Evolutionary conservation across 106 monocot species (phyloP).

Genomic region (Triglochin maritima): DNA sequence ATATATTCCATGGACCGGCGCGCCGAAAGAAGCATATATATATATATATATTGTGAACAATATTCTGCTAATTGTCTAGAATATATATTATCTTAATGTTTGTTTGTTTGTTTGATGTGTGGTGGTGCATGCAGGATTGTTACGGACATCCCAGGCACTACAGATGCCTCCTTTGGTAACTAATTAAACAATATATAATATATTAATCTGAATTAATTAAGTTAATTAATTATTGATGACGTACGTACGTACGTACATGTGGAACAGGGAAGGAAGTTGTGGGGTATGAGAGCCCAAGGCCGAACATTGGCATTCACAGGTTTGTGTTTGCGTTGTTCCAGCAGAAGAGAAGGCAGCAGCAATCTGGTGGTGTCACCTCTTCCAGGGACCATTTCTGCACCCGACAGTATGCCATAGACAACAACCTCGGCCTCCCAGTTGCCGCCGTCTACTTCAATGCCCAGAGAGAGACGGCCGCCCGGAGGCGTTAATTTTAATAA

Average conservation of each 20-base stretch:
- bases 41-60: too few species aligned
- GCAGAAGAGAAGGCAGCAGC: slow-evolving; percentile 37
- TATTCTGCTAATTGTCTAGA: too few species aligned
- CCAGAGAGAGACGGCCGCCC: slow-evolving; percentile 66
- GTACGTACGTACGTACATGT: too few species aligned
- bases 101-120: too few species aligned
- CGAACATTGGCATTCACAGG: slow-evolving; percentile 77
- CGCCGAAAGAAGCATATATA: too few species aligned
- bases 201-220: too few species aligned
- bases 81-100: too few species aligned
- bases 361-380: slow-evolving; percentile 7
- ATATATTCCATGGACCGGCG: too few species aligned
- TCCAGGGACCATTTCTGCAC: slow-evolving; percentile 47
- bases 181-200: too few species aligned
- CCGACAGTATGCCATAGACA: slow-evolving; percentile 51
- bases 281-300: slow-evolving; percentile 62
- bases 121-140: slow-evolving; percentile 44
- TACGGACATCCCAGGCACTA: slow-evolving; percentile 73
- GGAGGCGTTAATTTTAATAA: slow-evolving; percentile 22
- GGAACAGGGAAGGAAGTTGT: slow-evolving; percentile 50
- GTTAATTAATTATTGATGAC: too few species aligned
- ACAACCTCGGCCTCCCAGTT: slow-evolving; percentile 68
- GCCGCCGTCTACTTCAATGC: slow-evolving; percentile 83
- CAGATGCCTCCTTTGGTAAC: slow-evolving; percentile 69
- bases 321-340: slow-evolving; percentile 79